Base-by-base conservation (phyloP, 306 rosid species). In the Dryas drummondii region DNA sequence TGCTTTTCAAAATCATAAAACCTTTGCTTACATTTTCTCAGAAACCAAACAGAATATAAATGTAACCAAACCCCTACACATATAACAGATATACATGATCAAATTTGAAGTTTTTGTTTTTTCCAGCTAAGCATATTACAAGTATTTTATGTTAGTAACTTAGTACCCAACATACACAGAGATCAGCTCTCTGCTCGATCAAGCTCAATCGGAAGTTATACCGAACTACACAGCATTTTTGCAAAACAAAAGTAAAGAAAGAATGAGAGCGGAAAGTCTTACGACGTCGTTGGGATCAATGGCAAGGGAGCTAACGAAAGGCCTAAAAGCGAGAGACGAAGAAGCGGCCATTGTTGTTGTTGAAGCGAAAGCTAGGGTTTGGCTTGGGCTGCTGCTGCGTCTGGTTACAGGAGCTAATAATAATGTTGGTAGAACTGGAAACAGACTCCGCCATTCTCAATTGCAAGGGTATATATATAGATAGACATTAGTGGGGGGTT, bases 221-320 rank as follows among this genome's bases (percentile, higher is more conserved):
- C 37, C 37, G 0, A 32, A 32, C 37, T 22, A 22, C 37, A 32
- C 37, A 32, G 3, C 37, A 32, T 32, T 32, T 32, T 32, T 32
- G 2, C 0, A 2, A 32, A 32, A 44, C 5, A 32, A 68, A 32
- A 51, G 9, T 6, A 68, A 32, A 51, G 9, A 7, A 50, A 7
- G 52, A 65, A 46, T 12, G 55, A 6, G 4, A 11, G 6, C 12
- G 1, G 53, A 13, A 50, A 68, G 37, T 52, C 78, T 72, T 83
- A 89, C 91, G 80, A 72, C 81, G 45, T 69, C 15, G 54, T 45
- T 75, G 71, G 19, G 51, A 71, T 82, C 84, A 32, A 68, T 22
- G 77, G 77, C 15, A 22, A 62, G 53, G 16, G 83, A 79, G 53
- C 49, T 27, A 66, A 74, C 46, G 19, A 51, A 41, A 15, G 84